Conservation (phyloP, 306 rosid species). For the Sesbania bispinosa region DNA sequence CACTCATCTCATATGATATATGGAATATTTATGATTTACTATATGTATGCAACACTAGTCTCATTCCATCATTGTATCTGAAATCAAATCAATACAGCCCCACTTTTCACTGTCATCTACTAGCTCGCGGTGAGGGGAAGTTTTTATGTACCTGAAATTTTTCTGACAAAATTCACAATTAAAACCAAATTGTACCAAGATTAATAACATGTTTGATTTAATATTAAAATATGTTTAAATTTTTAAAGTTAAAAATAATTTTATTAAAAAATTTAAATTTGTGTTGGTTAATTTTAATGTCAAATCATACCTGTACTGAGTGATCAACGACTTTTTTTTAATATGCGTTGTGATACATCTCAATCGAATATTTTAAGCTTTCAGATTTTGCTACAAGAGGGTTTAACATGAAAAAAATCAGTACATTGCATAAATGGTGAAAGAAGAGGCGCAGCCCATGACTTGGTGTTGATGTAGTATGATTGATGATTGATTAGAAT, state of each 20-base stretch:
- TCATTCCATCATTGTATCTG: neutral
- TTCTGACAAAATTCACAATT: neutral
- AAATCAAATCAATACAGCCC: conserved; percentile 26
- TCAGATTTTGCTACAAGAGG: neutral
- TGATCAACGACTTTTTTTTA: neutral
- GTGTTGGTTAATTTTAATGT: too few relatives aligned
- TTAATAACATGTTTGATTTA: neutral
- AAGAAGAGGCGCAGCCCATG: conserved; percentile 30
- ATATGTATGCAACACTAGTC: too few relatives aligned
- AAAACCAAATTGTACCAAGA: neutral
- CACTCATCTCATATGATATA: too few relatives aligned
- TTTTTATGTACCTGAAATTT: neutral
- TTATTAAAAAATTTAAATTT: too few relatives aligned
- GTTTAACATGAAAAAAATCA: conserved; percentile 7
- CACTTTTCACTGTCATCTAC: conserved; percentile 20
- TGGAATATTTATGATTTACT: too few relatives aligned
- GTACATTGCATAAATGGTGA: conserved; percentile 27
- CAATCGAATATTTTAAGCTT: conserved; percentile 1
- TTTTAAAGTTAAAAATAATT: too few relatives aligned
- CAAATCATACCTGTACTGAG: too few relatives aligned
- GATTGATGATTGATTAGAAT: neutral
- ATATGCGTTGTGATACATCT: conserved; percentile 4
- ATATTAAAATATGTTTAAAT: too few relatives aligned
- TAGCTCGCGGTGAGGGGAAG: neutral
- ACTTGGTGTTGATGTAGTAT: neutral